A percentile compares a stretch with the other conserved stretches of the same genome.
These are phyloP conservation scores for Pythium phragmiticola DNA, from an alignment of 352 stramenopile species.

Conservation along the genomic window DNA sequence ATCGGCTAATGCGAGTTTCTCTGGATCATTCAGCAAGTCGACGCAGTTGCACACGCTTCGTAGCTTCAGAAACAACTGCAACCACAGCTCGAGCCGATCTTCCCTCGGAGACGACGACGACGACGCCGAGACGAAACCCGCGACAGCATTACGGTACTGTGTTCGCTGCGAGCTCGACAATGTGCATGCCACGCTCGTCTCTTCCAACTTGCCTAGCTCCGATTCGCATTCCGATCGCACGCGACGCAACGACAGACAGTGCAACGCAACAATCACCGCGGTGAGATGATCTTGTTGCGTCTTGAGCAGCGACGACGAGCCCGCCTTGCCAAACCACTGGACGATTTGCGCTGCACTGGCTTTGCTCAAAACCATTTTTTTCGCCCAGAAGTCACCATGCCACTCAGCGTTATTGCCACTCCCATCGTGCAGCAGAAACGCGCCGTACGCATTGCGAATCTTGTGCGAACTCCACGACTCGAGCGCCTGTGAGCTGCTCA, in stretches of 20 bases:
- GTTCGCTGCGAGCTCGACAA: constrained; percentile 50
- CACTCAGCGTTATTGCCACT: constrained; percentile 4
- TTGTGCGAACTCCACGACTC: constrained; percentile 50
- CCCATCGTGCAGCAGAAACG: constrained; percentile 38
- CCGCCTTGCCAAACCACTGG: constrained; percentile 44
- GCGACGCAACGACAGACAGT: constrained; percentile 62
- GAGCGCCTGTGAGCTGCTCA: constrained; percentile 63
- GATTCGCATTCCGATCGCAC: constrained; percentile 75
- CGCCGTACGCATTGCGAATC: constrained; percentile 41
- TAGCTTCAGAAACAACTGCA: constrained; percentile 63
- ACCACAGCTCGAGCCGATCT: constrained; percentile 59
- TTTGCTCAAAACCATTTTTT: constrained; percentile 41
- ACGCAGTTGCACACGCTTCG: constrained; percentile 82
- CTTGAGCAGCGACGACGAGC: constrained; percentile 41
- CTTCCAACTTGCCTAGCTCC: constrained; percentile 78
- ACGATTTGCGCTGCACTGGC: constrained; percentile 41
- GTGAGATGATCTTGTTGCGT: constrained; percentile 38
- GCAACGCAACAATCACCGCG: constrained; percentile 48
- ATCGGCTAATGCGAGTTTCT: constrained; percentile 77
- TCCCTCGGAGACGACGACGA: constrained; percentile 35
- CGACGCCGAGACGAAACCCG: constrained; percentile 39
- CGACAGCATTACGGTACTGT: constrained; percentile 68
- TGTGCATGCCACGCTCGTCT: constrained; percentile 68
- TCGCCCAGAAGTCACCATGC: constrained; percentile 23
- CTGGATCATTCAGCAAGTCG: constrained; percentile 68